Conservation (phyloP, 805 yeast genomes). For the Hanseniaspora opuntiae region DNA sequence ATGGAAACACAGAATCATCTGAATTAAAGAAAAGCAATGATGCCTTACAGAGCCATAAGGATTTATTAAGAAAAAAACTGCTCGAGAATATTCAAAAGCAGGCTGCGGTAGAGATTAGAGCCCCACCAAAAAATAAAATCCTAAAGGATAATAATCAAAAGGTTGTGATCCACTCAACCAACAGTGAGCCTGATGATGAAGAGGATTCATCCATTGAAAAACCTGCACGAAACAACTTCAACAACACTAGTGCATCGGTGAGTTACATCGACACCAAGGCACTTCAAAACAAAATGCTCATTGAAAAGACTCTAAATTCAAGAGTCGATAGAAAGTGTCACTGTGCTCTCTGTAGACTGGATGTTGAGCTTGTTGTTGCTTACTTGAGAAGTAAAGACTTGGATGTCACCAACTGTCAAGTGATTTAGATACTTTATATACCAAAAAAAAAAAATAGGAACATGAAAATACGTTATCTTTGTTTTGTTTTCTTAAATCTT, state of each 20-base stretch:
- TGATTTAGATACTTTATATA: neutral
- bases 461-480: too few relatives aligned
- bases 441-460: too few relatives aligned
- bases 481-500: too few relatives aligned
- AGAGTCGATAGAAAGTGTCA: slow-evolving; percentile 3
- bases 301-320: neutral
- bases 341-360: slow-evolving; percentile 1
- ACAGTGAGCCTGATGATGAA: neutral
- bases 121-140: neutral
- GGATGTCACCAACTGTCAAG: neutral
- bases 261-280: neutral
- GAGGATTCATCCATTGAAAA: neutral
- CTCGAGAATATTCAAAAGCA: neutral
- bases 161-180: neutral
- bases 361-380: slow-evolving; percentile 7
- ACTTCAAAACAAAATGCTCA: neutral
- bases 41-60: neutral
- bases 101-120: neutral
- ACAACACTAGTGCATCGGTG: neutral
- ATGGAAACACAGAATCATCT: neutral
- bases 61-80: neutral
- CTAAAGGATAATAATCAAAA: neutral
- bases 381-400: neutral
- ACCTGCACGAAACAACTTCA: neutral
- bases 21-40: neutral